These are phyloP conservation scores for Venustampulla echinocandica DNA, from an alignment of 495 filamentous ascomycete species.

Conservation along the genomic window DNA sequence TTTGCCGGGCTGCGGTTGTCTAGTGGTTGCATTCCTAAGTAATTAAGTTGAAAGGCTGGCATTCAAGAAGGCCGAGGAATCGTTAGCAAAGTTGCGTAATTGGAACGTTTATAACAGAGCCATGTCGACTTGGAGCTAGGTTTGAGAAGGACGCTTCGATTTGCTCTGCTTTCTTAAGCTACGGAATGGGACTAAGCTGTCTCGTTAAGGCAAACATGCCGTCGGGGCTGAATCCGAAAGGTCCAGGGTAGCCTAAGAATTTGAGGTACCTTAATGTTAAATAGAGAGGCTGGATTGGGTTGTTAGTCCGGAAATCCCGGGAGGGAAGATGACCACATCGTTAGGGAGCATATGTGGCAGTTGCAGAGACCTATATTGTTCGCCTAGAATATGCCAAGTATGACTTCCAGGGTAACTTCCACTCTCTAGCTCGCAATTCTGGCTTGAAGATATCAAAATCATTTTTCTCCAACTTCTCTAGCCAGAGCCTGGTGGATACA, in stretches of 20 bases:
- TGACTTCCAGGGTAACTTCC: constrained; percentile 81
- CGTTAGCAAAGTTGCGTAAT: background rate
- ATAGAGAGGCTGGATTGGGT: background rate
- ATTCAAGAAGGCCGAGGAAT: background rate
- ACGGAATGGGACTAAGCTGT: background rate
- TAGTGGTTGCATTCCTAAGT: background rate
- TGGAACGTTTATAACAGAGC: background rate
- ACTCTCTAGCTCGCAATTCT: constrained; percentile 60
- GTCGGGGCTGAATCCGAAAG: background rate
- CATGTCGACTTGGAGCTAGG: background rate
- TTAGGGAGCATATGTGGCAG: too few relatives aligned
- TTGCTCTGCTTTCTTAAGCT: background rate
- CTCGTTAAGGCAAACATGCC: background rate
- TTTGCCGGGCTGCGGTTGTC: background rate
- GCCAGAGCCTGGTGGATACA: constrained; percentile 67
- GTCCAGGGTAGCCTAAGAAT: background rate
- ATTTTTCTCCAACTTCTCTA: constrained; percentile 62
- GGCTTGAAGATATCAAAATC: constrained; percentile 77
- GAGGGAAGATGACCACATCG: too few relatives aligned
- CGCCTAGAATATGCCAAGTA: constrained; percentile 51
- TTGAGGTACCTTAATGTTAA: background rate
- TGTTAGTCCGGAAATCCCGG: background rate
- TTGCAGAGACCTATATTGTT: constrained; percentile 13
- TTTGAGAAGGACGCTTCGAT: background rate
- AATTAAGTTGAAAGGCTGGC: background rate